Evolutionary conservation across 345 rosid species (phyloP).

Genomic region (Gossypium rotundifolium): DNA sequence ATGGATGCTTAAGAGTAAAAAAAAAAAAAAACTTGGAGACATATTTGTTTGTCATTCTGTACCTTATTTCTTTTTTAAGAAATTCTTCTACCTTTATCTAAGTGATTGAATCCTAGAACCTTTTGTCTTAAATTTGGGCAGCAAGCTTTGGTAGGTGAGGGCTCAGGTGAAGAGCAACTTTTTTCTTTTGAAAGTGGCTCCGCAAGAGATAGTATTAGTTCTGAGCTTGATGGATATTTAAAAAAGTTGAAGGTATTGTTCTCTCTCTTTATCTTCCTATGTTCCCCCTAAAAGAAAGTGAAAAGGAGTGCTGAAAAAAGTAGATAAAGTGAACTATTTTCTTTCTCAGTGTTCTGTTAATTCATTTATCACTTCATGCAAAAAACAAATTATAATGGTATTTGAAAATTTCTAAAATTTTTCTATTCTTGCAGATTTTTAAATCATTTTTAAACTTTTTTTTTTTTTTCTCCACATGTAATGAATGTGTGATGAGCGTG

Average conservation of each 20-base stretch:
- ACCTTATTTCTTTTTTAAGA: neutral
- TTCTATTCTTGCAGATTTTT: too few species aligned
- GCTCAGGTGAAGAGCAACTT: slow-evolving; percentile 78
- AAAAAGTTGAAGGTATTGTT: slow-evolving; percentile 63
- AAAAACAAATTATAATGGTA: neutral
- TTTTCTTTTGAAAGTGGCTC: slow-evolving; percentile 54
- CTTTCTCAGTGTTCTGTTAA: neutral
- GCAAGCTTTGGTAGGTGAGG: slow-evolving; percentile 99
- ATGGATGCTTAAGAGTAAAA: neutral
- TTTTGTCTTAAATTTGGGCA: slow-evolving; percentile 24
- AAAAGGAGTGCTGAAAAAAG: neutral
- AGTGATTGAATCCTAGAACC: neutral
- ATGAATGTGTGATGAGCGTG: too few species aligned
- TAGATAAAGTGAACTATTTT: neutral
- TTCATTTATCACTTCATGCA: neutral
- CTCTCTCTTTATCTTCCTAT: neutral
- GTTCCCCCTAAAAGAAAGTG: neutral
- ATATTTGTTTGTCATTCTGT: neutral
- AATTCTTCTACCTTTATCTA: neutral
- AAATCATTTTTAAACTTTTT: too few species aligned
- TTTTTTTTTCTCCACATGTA: too few species aligned
- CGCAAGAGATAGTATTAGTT: slow-evolving; percentile 44
- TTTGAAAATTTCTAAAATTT: too few species aligned
- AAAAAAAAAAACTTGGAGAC: too few species aligned
- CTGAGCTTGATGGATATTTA: slow-evolving; percentile 63